Evolutionary conservation across 768 basidiomycete species (phyloP), one percentile per base, ranked within the genome.

Genomic region (Terana coerulea): DNA sequence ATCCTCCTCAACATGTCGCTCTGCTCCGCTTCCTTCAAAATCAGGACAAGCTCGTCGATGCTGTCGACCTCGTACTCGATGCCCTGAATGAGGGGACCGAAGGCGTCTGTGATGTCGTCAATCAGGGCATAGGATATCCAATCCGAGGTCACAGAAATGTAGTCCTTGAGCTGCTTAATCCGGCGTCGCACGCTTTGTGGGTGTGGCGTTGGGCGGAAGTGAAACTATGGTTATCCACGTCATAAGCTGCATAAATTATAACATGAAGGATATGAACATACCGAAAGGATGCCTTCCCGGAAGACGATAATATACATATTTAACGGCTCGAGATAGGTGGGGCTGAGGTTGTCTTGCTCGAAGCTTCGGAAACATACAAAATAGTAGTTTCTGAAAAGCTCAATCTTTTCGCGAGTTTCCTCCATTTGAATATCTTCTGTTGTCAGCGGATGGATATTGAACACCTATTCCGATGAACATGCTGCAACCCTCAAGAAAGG

Each of bases 271-370:
- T 14, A 25, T 11, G 15, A 1, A 50, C 12, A 62, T 61, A 97
- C 95, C 8, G 93, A 97, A 43, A 98, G 74, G 1, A 85, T 98
- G 15, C 97, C 97, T 67, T 98, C 97, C 21, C 95, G 80, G 73
- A 99, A 98, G 43, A 99, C 97, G 60, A 98, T 90, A 60, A 99
- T 95, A 71, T 99, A 99, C 95, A 98, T 98, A 71, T 99, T 99
- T 57, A 98, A 76, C 14, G 97, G 97, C 67, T 99, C 95, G 40
- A 99, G 84, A 67, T 98, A 86, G 1, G 94, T 98, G 15, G 95
- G 94, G 61, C 90, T 92, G 73, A 98, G 98, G 21, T 85, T 88
- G 68, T 98, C 97, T 74, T 99, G 97, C 69, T 99, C 97, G 73
- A 99, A 98, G 57, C 92, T 90, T 56, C 97, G 87, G 76, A 99